Conservation (phyloP, 331 rosid genomes). For the Ulmus americana region DNA sequence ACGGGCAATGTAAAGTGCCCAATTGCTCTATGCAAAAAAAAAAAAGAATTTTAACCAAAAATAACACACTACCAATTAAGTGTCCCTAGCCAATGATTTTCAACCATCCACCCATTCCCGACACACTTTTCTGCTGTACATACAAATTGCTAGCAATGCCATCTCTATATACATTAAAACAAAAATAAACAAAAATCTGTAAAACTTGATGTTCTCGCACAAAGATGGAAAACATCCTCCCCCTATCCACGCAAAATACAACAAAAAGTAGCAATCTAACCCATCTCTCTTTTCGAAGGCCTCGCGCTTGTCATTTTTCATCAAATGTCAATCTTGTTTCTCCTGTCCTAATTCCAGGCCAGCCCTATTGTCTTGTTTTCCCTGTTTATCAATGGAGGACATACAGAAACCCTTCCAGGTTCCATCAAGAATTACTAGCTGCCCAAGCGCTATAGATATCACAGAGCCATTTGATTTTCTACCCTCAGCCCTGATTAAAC, state of each 20-base stretch:
- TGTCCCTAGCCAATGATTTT: constrained; percentile 14
- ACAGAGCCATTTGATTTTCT: constrained; percentile 19
- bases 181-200: constrained; percentile 33
- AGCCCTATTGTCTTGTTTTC: constrained; percentile 38
- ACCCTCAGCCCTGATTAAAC: constrained; percentile 61
- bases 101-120: constrained; percentile 20
- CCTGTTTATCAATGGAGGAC: constrained; percentile 25
- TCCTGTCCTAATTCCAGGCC: constrained; percentile 38
- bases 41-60: constrained; percentile 28
- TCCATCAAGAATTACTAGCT: constrained; percentile 30
- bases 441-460: constrained; percentile 40
- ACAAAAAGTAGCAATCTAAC: constrained; percentile 25
- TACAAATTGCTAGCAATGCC: constrained; percentile 39
- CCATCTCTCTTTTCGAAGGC: constrained; percentile 22
- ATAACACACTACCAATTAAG: constrained; percentile 23
- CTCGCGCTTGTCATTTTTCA: constrained; percentile 22
- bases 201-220: constrained; percentile 27
- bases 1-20: constrained; percentile 20
- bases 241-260: constrained; percentile 37
- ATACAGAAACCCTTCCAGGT: constrained; percentile 31
- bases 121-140: constrained; percentile 29
- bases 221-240: constrained; percentile 33
- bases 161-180: constrained; percentile 64
- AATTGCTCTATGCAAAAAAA: constrained; percentile 20
- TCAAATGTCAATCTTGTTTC: constrained; percentile 30